Base-by-base conservation (phyloP, 371 early-diverging fungal genomes). In the Actinomortierella wolfii region DNA sequence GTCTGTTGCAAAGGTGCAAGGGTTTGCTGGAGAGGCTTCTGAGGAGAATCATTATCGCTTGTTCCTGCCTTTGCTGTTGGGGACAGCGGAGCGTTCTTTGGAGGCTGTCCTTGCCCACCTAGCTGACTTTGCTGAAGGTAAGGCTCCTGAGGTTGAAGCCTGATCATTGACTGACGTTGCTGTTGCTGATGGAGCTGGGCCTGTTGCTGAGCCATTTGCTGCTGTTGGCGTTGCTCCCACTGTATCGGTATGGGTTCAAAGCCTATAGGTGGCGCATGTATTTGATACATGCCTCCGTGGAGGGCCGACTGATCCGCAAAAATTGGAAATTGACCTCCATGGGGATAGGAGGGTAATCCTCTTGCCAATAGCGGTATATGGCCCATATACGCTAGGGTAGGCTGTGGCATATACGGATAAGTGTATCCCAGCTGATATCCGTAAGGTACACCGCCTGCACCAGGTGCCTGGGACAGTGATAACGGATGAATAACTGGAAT, bases 11-110 rank as follows among this genome's bases (percentile, higher is more conserved):
- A 21, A 9, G 54, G 55, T 43, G 49, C 54, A 2, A 45, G 50
- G 46, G 42, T 50, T 43, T 60, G 67, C 4, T 41, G 57, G 24
- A 42, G 60, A 4, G 43, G 67, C 18, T 57, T 68, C n/a, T 45
- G 23, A 14, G 58, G 59, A 17, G 50, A 56, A 20, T 52, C 65
- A 51, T 57, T 7, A 28, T 54, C 21, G 42, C 43, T 42, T 61
- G 54, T 29, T 18, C 40, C 50, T 26, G 66, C 58, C 25, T 44
- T n/a, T 18, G 42, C 43, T 21, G 52, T 47, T 40, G 41, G 41
- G n/a, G 54, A 57, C 4, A 53, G 59, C 11, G 53, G 41, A 13
- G 51, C 26, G 56, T 20, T 21, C 28, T 51, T 48, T 1, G 28
- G 15, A 34, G 51, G 28, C 29, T 26, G 57, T 14, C 24, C 43